These are phyloP conservation scores for Eutypella sp. DNA, from an alignment of 2,329 filamentous ascomycete genomes.

Conservation along the genomic window DNA sequence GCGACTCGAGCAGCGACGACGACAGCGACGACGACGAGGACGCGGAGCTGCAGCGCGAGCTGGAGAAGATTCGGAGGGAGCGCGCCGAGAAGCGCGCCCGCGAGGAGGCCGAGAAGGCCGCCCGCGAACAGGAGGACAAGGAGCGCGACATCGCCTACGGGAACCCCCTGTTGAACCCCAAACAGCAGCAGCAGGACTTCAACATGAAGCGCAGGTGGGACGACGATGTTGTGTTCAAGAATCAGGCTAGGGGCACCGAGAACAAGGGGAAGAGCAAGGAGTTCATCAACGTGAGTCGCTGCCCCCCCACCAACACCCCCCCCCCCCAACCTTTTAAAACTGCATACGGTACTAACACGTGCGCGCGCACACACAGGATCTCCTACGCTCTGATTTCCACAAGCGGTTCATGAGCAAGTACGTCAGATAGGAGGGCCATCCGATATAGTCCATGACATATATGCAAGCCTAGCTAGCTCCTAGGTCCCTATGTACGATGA, in stretches of 20 bases:
- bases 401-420: slow-evolving; percentile 87
- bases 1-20: slow-evolving; percentile 33
- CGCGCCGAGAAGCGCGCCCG: slow-evolving; percentile 74
- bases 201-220: slow-evolving; percentile 90
- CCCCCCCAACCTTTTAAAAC: too few relatives aligned
- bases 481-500: too few relatives aligned
- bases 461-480: too few relatives aligned
- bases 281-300: slow-evolving; percentile 79
- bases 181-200: slow-evolving; percentile 63
- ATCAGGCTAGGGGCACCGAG: slow-evolving; percentile 92
- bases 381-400: slow-evolving; percentile 93
- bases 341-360: too few relatives aligned
- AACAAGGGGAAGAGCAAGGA: slow-evolving; percentile 85
- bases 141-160: slow-evolving; percentile 87
- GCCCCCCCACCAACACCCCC: too few relatives aligned
- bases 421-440: slow-evolving; percentile 48
- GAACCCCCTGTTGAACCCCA: slow-evolving; percentile 81
- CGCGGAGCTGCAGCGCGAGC: slow-evolving; percentile 82
- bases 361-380: slow-evolving; percentile 66
- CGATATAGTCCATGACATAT: not conserved
- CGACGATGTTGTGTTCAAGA: slow-evolving; percentile 98
- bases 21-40: slow-evolving; percentile 72
- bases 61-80: slow-evolving; percentile 91
- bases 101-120: slow-evolving; percentile 77
- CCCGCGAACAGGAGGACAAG: slow-evolving; percentile 73